Evolutionary conservation across 108 stramenopile genomes (phyloP), one percentile per base, ranked within the genome.

Genomic region (Fistulifera pelliculosa): DNA sequence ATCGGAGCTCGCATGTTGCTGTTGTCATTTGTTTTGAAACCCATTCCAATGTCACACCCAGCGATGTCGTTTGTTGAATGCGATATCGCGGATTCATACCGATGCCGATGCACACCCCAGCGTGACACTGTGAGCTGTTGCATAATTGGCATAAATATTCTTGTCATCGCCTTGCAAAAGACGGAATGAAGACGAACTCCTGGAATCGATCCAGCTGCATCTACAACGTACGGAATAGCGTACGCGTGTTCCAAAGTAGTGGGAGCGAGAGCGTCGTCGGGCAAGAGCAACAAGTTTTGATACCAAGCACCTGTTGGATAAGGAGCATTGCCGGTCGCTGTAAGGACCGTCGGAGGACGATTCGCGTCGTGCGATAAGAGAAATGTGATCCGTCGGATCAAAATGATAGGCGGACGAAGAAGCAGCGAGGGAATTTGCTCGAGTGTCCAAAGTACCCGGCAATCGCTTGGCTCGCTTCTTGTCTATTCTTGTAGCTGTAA

Each of bases 221-320:
- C 85, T 4, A 90, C 18, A 8, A 90, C 60, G 64, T 88, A 90
- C 0, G 88, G 88, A 43, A 81, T 71, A 11, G 83, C 69, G 55
- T 88, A 76, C 0, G 66, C 81, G 48, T 81, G 60, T 40, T 90
- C 75, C 14, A 70, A 41, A 52, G 62, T 68, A 17, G 64, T 61
- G 17, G 81, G 68, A 50, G 77, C 79, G 31, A 35, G 6, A 8
- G 31, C 31, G 25, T 66, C 64, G 10, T 61, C 61, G 19, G 71
- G 56, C n/a, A 75, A 54, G 12, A 85, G 52, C 28, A 90, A 61
- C 0, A 93, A 52, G 49, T 80, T 84, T 57, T 83, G 80, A 56
- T 81, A 90, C 87, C 92, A 90, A 38, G 73, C 65, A 65, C 85
- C 87, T 1, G 92, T 90, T 1, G 92, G 87, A 18, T 83, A 45